Evolutionary conservation across 441 rosid genomes (phyloP).

Genomic region (Jatropha multifida): DNA sequence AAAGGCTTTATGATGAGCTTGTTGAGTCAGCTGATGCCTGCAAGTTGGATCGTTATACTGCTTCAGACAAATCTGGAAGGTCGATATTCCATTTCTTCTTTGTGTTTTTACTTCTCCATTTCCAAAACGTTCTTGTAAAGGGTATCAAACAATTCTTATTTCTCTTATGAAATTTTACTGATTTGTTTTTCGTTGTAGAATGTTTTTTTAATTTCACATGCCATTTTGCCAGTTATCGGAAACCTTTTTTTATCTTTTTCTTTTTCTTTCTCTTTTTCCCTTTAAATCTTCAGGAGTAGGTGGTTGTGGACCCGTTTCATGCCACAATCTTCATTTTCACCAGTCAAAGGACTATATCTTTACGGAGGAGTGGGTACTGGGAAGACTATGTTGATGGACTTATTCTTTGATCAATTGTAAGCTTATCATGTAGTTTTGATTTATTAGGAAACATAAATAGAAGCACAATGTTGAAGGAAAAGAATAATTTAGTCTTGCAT

Average conservation of each 20-base stretch:
- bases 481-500: neutral
- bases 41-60: conserved; percentile 75
- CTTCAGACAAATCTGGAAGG: conserved; percentile 82
- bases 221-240: conserved; percentile 4
- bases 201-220: neutral
- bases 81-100: conserved; percentile 24
- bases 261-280: no score
- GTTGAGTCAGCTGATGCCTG: conserved; percentile 78
- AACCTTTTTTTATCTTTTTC: conserved; percentile 8
- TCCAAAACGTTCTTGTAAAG: neutral
- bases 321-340: conserved; percentile 70
- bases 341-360: conserved; percentile 88
- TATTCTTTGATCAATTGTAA: conserved; percentile 84
- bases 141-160: conserved; percentile 6
- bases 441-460: neutral
- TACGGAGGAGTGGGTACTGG: conserved; percentile 99
- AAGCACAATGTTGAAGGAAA: neutral
- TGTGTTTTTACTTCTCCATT: conserved; percentile 13
- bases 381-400: conserved; percentile 98
- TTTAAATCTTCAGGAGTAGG: conserved; percentile 61
- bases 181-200: neutral
- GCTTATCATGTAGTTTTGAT: conserved; percentile 28
- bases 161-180: neutral
- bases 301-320: conserved; percentile 93
- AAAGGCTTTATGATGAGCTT: conserved; percentile 85